A percentile compares a stretch with the other conserved stretches of the same genome.
Evolutionary conservation across 225 moss, liverwort and hornwort species (phyloP).

Genomic region (Polytrichum commune): DNA sequence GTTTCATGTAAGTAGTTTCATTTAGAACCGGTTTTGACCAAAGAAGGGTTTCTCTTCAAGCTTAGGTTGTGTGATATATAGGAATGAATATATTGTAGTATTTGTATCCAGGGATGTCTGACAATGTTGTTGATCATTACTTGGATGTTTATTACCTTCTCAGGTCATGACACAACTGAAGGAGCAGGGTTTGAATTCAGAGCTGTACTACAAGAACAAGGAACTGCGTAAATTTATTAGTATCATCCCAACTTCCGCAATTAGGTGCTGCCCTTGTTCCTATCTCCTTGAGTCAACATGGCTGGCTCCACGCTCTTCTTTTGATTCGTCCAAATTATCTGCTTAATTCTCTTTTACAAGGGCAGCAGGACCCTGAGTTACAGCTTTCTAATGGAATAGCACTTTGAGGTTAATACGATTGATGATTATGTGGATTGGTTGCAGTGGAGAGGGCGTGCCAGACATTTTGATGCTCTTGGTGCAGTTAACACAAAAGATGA

Average conservation of each 20-base stretch:
- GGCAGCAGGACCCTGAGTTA: too few relatives aligned
- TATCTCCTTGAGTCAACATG: background rate
- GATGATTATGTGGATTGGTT: constrained; percentile 19
- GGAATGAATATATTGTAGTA: too few relatives aligned
- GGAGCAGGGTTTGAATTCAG: constrained; percentile 98
- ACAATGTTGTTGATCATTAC: constrained; percentile 1
- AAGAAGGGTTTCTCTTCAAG: too few relatives aligned
- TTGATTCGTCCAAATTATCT: too few relatives aligned
- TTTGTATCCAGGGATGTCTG: too few relatives aligned
- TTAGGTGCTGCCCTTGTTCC: constrained; percentile 51
- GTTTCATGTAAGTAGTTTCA: too few relatives aligned
- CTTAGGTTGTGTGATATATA: too few relatives aligned
- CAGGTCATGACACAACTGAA: constrained; percentile 80
- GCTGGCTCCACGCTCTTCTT: too few relatives aligned
- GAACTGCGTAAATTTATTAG: constrained; percentile 89
- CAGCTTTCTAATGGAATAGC: too few relatives aligned
- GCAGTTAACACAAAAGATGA: constrained; percentile 96
- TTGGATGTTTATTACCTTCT: constrained; percentile 12
- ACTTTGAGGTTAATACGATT: background rate
- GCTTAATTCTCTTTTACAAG: too few relatives aligned
- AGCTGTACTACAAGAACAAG: constrained; percentile 97
- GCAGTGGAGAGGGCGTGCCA: constrained; percentile 97
- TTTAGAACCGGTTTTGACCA: too few relatives aligned
- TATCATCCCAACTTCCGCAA: constrained; percentile 91
- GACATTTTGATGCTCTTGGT: constrained; percentile 97